Base-by-base conservation (phyloP, 306 rosid species). In the Vigna reflexopilosa region DNA sequence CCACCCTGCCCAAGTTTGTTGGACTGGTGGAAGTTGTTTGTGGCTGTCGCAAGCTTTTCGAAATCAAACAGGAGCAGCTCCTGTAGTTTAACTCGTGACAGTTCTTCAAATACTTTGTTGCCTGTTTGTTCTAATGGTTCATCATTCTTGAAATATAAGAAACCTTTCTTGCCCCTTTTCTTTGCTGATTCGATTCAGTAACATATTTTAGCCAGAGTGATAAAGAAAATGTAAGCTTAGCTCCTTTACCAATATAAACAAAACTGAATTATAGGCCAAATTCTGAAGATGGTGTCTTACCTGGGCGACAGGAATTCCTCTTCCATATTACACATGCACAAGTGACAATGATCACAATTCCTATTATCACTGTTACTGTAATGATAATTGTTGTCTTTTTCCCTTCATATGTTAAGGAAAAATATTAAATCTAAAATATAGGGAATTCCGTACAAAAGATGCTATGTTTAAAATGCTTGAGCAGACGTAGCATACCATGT, bases 1-100 rank as follows among this genome's bases (percentile, higher is more conserved):
- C 83, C 83, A 11, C 83, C 83, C 36, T 71, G 56, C 8, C 83
- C 77, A 38, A 80, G 83, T 65, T 73, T 74, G 57, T 73, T 81
- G 17, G 66, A 34, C 1, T 1, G 8, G 55, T 74, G 32, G 28
- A 81, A 81, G 65, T 74, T 34, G 14, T 51, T 16, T 71, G 83
- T 79, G 8, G 73, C 78, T 1, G 34, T 55, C 12, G 57, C 79
- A 50, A 80, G 32, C 30, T 13, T 20, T 54, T 65, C 45, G 15
- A 80, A 73, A 14, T 44, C 54, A 55, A 73, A 80, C 45, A 11
- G 17, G 7, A 49, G 28, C 16, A 79, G 77, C 48, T 79, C 72
- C 48, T 47, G 72, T 3, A 57, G 56, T 38, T 72, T 52, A 4
- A n/a, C 81, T 38, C 63, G 38, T 30, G 83, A 51, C 9, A 80